Base-by-base conservation (phyloP, 1,284 basidiomycete species). In the Gymnopus androsaceus region DNA sequence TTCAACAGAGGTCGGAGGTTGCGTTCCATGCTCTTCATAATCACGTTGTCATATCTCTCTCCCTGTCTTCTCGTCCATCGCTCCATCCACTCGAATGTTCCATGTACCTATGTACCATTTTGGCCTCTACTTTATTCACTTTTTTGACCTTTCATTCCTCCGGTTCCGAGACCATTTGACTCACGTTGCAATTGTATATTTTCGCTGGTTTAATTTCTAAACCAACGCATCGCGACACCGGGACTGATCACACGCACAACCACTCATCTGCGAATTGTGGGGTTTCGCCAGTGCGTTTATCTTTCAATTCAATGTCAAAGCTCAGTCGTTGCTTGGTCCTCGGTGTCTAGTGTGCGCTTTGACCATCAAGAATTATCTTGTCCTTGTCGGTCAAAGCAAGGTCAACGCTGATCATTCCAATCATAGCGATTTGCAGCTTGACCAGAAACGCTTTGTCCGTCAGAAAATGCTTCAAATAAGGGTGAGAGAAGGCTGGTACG, bases 1-100 rank as follows among this genome's bases (percentile, higher is more conserved):
- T 45, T 33, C 21, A 14, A 31, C 60, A 63, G 61, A 63, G 63
- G 63, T 61, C 46, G 61, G 61, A 59, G 61, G 61, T 30, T 57
- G 33, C 17, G 54, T 41, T 25, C 52, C 44, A 36, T 57, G 33
- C 17, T 57, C 48, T 25, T 55, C 44, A 33, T 59, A 31, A 47
- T 46, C 21, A 33, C n/a, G 12, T 14, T 48, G 3, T 15, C 17
- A 28, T 1, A 7, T 3, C 7, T 33, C 19, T 8, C 12, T 30
- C 3, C 28, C 25, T 31, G 14, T 12, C 33, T 45, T 48, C 21
- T 36, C 7, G 12, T 19, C 21, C 21, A 6, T 28, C 3, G 21
- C 42, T 0, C 38, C 28, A 12, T 30, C 17, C 19, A 14, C 7
- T 38, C 19, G 19, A 40, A 19, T 8, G 4, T 14, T 21, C 21